A percentile compares a stretch with the other conserved stretches of the same genome.
These are phyloP conservation scores for Myxozyma melibiosi DNA, from an alignment of 805 yeast species.

Conservation along the genomic window DNA sequence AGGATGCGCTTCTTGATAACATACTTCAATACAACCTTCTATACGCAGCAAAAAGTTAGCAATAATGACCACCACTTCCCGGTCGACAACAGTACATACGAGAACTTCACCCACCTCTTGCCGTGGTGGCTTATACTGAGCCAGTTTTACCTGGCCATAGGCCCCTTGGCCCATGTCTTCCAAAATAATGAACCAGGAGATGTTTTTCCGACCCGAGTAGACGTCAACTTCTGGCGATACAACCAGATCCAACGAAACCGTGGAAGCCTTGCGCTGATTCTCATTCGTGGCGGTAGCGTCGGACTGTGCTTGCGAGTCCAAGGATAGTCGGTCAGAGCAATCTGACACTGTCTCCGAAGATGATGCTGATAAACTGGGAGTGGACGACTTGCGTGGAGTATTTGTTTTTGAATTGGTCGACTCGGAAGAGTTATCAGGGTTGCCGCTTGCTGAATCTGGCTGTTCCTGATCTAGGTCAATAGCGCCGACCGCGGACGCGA, in stretches of 20 bases:
- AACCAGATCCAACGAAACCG: conserved; percentile 14
- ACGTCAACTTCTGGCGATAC: conserved; percentile 4
- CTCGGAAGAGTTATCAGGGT: neutral
- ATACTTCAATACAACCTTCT: conserved; percentile 79
- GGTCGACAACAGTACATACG: neutral
- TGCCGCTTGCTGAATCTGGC: neutral
- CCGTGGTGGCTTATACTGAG: conserved; percentile 54
- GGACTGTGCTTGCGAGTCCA: conserved; percentile 5
- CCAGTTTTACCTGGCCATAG: conserved; percentile 88
- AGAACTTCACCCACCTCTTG: conserved; percentile 14
- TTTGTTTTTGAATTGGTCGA: neutral
- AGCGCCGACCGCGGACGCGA: neutral
- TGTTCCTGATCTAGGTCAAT: neutral
- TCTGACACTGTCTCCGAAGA: conserved; percentile 10
- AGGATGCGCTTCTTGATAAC: conserved; percentile 89
- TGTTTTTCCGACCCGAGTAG: conserved; percentile 57
- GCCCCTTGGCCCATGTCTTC: conserved; percentile 95
- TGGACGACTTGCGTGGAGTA: neutral
- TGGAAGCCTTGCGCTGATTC: neutral
- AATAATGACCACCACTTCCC: neutral
- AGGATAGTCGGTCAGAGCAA: conserved; percentile 5
- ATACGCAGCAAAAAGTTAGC: conserved; percentile 40
- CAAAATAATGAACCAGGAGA: conserved; percentile 67
- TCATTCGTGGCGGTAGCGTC: neutral
- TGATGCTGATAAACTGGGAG: conserved; percentile 2